A percentile compares a stretch with the other conserved stretches of the same genome.
Evolutionary conservation across 192 early-diverging fungal species (phyloP).

Genomic region (Mortierella antarctica): DNA sequence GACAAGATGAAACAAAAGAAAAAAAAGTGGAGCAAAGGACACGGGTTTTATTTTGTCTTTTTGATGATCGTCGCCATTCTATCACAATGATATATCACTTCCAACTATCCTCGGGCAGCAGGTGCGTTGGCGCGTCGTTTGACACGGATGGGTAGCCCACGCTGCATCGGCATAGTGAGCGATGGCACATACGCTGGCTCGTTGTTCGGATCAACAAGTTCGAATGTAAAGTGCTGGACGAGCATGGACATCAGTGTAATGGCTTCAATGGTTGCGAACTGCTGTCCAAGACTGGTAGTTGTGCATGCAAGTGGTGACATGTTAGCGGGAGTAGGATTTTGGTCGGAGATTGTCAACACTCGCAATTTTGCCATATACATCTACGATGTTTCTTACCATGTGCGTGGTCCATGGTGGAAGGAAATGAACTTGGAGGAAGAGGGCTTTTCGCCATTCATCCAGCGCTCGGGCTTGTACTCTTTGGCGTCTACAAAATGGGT

Average conservation of each 20-base stretch:
- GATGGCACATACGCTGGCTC: constrained; percentile 15
- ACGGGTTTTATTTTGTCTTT: too few species aligned
- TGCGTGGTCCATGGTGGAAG: constrained; percentile 68
- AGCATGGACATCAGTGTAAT: constrained; percentile 31
- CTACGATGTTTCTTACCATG: constrained; percentile 25
- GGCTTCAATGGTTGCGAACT: constrained; percentile 23
- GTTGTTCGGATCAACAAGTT: constrained; percentile 22
- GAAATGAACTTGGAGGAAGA: constrained; percentile 58
- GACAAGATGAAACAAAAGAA: too few species aligned
- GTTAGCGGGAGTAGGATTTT: not conserved
- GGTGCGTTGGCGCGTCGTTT: not conserved
- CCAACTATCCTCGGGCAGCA: too few species aligned
- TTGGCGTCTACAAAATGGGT: constrained; percentile 53
- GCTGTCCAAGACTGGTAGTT: constrained; percentile 21
- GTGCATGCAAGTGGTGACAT: not conserved
- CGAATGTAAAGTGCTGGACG: constrained; percentile 16
- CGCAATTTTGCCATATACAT: not conserved
- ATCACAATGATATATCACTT: too few species aligned
- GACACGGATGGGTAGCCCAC: constrained; percentile 25
- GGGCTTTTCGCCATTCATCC: constrained; percentile 57
- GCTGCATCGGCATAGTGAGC: constrained; percentile 26
- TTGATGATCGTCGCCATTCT: too few species aligned
- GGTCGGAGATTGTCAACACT: not conserved
- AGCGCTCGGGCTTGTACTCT: constrained; percentile 73
- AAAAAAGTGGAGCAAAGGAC: too few species aligned